A percentile compares a stretch with the other conserved stretches of the same genome.
Conservation (phyloP, 495 filamentous ascomycete genomes). For the Bombardia bombarda region DNA sequence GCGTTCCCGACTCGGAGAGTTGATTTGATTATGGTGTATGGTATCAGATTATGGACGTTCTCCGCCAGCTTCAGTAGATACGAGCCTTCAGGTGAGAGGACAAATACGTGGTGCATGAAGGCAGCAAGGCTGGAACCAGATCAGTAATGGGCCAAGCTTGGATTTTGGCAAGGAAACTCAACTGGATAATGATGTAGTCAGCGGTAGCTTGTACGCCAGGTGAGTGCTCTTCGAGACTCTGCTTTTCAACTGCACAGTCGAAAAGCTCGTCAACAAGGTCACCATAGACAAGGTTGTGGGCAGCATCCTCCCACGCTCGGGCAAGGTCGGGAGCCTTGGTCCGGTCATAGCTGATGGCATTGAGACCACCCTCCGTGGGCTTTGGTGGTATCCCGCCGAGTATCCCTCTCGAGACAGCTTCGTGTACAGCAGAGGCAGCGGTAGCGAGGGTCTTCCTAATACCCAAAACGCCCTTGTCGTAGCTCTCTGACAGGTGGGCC, state of each 20-base stretch:
- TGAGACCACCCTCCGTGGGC: slow-evolving; percentile 21
- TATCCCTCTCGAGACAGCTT: slow-evolving; percentile 48
- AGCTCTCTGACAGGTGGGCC: slow-evolving; percentile 57
- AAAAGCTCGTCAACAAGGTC: slow-evolving; percentile 51
- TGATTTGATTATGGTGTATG: slow-evolving; percentile 52
- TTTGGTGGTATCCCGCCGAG: slow-evolving; percentile 39
- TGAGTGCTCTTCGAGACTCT: slow-evolving; percentile 49
- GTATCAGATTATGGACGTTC: slow-evolving; percentile 50
- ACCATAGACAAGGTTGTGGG: slow-evolving; percentile 51
- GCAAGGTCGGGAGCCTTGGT: slow-evolving; percentile 43
- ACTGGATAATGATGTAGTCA: slow-evolving; percentile 52
- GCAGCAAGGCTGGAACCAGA: slow-evolving; percentile 44
- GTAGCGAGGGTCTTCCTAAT: slow-evolving; percentile 58
- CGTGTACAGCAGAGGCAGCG: slow-evolving; percentile 51
- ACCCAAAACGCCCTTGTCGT: slow-evolving; percentile 58
- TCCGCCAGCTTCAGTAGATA: slow-evolving; percentile 51
- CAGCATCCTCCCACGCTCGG: slow-evolving; percentile 47
- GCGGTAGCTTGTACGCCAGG: slow-evolving; percentile 46
- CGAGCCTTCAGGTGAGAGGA: slow-evolving; percentile 55
- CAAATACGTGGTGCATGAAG: slow-evolving; percentile 54
- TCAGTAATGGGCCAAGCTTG: too few relatives aligned
- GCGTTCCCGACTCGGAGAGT: slow-evolving; percentile 60
- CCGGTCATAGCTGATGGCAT: slow-evolving; percentile 51
- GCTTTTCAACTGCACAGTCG: slow-evolving; percentile 40
- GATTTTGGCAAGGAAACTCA: slow-evolving; percentile 1